Evolutionary conservation across 163 green algal species (phyloP), one percentile per base, ranked within the genome.

Genomic region (Scenedesmus sp.): DNA sequence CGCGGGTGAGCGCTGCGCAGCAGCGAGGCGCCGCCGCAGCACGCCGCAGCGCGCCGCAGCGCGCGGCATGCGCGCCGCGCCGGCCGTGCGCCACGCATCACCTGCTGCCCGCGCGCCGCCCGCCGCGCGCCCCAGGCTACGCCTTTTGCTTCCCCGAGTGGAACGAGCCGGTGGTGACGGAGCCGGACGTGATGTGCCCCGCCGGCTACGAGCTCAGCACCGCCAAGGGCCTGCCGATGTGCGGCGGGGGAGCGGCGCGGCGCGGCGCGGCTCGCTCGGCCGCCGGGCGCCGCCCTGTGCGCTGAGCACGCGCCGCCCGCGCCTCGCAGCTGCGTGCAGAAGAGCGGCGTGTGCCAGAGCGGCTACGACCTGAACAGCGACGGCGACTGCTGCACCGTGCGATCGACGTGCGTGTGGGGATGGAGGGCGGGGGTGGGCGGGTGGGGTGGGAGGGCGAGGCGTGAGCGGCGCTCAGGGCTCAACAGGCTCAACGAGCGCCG

Each of bases 141-240:
- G 69, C 69, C 0, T 77, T 77, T 14, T 77, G 69, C 53, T 77
- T 77, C 65, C 34, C 69, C 0, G 28, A 11, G 34, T 77, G 69
- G 69, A 77, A 77, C 39, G 34, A 51, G 2, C 69, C 69, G 7
- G 69, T 77, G 0, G 7, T 65, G 10, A 77, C 69, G 2, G 69
- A 77, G 34, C 69, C 69, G 10, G 69, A 77, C 14, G 69, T 77
- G 0, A 54, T 77, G 31, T 77, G 69, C 24, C 69, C 69, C 17
- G 33, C 48, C 34, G 69, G 69, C 17, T 77, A 77, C n/a, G 69
- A 77, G 51, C n/a, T 77, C 36, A 77, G 31, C 34, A 66, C 24
- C 53, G 39, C n/a, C 53, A 26, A 77, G 4, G 47, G 47, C 29
- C 28, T 2, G 22, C 65, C 65, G 26, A 50, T 74, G 65, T 62